Conservation (phyloP, 2,329 filamentous ascomycete species). For the Verticillium dahliae region DNA sequence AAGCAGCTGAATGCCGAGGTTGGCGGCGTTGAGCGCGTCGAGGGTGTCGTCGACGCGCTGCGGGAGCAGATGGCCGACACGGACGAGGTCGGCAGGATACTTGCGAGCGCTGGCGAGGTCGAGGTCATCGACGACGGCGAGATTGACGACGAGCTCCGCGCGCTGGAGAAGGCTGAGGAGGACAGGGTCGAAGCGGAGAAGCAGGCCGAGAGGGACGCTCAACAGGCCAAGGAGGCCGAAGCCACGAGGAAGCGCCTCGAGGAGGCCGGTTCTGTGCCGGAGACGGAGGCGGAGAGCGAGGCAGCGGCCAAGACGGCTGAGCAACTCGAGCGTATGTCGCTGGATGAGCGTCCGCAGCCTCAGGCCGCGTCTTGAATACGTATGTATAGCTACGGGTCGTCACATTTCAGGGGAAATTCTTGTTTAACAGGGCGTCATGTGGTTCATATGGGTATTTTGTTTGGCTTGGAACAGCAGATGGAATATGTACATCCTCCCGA, state of each 20-base stretch:
- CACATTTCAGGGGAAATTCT: too few species aligned
- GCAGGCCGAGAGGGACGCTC: constrained; percentile 33
- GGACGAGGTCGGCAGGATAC: constrained; percentile 74
- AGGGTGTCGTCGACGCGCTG: constrained; percentile 67
- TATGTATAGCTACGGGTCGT: background rate
- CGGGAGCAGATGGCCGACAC: constrained; percentile 74
- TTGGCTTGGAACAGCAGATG: constrained; percentile 1
- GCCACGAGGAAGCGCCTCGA: constrained; percentile 42
- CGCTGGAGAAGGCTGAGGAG: constrained; percentile 56
- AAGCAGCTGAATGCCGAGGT: constrained; percentile 67
- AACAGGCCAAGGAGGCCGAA: constrained; percentile 40
- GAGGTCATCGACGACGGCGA: constrained; percentile 66
- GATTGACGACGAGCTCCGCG: constrained; percentile 81
- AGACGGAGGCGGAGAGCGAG: constrained; percentile 18
- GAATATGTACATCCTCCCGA: background rate
- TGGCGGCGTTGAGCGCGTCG: constrained; percentile 70
- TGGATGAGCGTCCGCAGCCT: constrained; percentile 21
- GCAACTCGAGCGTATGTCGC: constrained; percentile 28
- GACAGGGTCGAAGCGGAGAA: constrained; percentile 45
- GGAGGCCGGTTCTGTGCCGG: constrained; percentile 35
- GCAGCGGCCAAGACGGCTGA: constrained; percentile 21
- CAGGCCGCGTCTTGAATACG: constrained; percentile 10
- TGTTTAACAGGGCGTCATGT: background rate
- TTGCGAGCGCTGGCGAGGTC: constrained; percentile 34
- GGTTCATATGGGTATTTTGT: constrained; percentile 1